Base-by-base conservation (phyloP, 2,329 filamentous ascomycete genomes). In the Pseudogymnoascus sp. region DNA sequence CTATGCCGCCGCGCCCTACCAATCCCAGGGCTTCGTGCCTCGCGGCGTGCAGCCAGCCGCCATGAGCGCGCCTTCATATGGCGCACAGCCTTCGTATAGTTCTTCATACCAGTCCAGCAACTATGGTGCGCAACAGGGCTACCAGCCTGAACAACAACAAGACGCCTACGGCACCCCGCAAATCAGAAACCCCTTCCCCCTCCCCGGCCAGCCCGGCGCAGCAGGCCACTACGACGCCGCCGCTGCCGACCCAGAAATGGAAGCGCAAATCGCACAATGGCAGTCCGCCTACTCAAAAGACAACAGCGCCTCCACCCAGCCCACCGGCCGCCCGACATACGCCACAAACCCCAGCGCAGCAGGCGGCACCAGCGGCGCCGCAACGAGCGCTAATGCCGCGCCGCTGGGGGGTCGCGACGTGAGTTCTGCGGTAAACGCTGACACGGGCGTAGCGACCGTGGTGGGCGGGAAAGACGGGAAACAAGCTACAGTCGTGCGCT, bases 231-330 rank as follows among this genome's bases (percentile, higher is more conserved):
- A 71, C 64, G 71, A 70, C 66, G 77, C 74, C 68, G 77, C 74
- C 68, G 80, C 81, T 68, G 85, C 81, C 73, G 83, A 96, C 71
- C 86, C 91, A 2, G 92, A 96, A 69, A 89, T 91, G 79, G 92
- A 95, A 65, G 92, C 91, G 31, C 91, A 96, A 75, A 93, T 97
- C 67, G 92, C 93, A 60, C 90, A 96, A 76, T 97, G 93, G 92
- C 92, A 96, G 77, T 93, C 89, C 76, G 91, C 92, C 25, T 96
- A 96, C 76, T 84, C 86, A 67, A 87, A 84, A 70, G 87, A 89
- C 61, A 79, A 81, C 10, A 73, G 74, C 37, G 74, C 72, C 67
- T 67, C 72, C 69, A 65, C 68, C 65, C 43, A 62, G 13, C 65
- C 62, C 60, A 71, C 72, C 4, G 73, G 72, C 25, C 71, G 71